Base-by-base conservation (phyloP, 2,329 filamentous ascomycete species). In the Cladosporium velox region DNA sequence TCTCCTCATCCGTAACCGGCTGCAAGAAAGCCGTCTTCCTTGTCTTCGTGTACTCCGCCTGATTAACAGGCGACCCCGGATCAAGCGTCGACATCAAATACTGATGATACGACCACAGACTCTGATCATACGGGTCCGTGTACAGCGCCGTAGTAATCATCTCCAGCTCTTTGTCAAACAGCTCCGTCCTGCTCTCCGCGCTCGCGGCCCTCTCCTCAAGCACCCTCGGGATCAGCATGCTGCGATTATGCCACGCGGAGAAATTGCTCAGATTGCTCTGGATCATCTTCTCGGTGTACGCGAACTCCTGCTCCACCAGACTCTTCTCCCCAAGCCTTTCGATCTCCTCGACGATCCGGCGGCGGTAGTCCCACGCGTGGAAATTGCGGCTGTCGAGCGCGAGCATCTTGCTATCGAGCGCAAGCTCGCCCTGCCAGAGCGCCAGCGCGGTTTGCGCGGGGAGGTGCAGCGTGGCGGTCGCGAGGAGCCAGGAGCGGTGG, bases 91-190 rank as follows among this genome's bases (percentile, higher is more conserved):
- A 86, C 80, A 97, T 88, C 66, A 97, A 82, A 74, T 90, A 96
- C 72, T 95, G 91, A 77, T 98, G 93, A 75, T 99, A 98, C 78
- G 96, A 97, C 93, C 95, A 99, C 6, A 97, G 84, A 21, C 93
- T 97, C 76, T 98, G 94, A 75, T 98, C 94, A 71, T 96, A 93
- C 0, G 94, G 93, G 66, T 96, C 93, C 44, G 92, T 91, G 67
- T 93, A 95, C 59, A 98, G 83, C 0, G 91, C 93, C 65, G 89
- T 86, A 65, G 90, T 88, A 30, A 97, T 89, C 52, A 91, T 81
- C 30, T 86, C 83, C 60, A 98, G 83, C 79, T 99, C 95, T 70
- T 88, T 81, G 63, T 94, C 88, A 10, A 98, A 81, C 73, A 97
- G 90, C 47, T 81, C 80, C 72, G 83, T 86, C 64, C 95, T 85